phyloP scores from a whole-genome alignment of 306 rosid species.

The Ammopiptanthus mongolicus region DNA sequence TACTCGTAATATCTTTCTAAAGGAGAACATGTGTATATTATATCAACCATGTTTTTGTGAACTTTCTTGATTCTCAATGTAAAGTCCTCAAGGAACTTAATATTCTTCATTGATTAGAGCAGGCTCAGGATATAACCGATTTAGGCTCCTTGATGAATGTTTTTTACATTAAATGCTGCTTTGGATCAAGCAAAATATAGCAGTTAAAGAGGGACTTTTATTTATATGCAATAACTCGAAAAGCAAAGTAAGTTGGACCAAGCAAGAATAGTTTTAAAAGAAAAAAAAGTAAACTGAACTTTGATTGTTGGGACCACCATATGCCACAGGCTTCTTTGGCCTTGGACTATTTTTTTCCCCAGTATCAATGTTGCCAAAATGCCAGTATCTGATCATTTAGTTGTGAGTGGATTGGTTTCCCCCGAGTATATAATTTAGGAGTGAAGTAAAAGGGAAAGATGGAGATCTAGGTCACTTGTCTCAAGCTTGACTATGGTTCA shows the following conservation, averaged over 20 bases:
- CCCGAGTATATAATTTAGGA: no score
- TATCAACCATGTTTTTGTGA: not conserved
- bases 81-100: not conserved
- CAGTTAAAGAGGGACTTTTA: not conserved
- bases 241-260: not conserved
- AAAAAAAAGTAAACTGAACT: not conserved
- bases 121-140: slow-evolving; percentile 89
- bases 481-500: no score
- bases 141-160: slow-evolving; percentile 86
- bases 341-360: no score
- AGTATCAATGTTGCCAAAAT: no score
- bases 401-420: no score
- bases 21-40: not conserved
- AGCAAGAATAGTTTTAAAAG: not conserved
- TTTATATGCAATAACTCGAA: not conserved
- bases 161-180: not conserved
- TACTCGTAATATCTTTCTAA: not conserved
- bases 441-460: no score
- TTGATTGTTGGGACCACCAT: no score
- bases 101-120: slow-evolving; percentile 32
- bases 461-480: no score
- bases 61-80: not conserved
- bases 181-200: not conserved
- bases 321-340: no score
- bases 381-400: no score